Conservation (phyloP, 805 yeast species). For the Starmerella asiatica region DNA sequence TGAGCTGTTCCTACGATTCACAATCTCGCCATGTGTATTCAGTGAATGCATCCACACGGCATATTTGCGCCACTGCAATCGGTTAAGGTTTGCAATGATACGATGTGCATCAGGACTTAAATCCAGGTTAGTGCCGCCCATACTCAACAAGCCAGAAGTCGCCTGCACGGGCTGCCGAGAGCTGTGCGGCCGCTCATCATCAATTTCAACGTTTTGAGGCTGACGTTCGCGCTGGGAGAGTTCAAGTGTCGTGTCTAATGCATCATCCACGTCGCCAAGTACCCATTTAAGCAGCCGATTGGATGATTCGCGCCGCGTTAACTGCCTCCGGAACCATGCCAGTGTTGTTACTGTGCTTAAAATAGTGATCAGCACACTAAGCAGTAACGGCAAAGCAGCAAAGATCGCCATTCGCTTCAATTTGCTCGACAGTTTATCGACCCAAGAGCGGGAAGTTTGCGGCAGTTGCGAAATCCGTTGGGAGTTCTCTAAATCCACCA, state of each 20-base stretch:
- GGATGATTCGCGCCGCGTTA: background rate
- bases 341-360: constrained; percentile 1
- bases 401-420: background rate
- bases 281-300: background rate
- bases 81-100: constrained; percentile 37
- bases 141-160: background rate
- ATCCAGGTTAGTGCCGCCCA: background rate
- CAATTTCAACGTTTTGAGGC: background rate
- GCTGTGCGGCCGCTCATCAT: background rate
- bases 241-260: constrained; percentile 7
- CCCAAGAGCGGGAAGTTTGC: background rate
- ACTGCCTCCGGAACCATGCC: background rate
- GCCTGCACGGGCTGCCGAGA: background rate
- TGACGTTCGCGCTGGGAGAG: background rate
- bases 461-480: background rate
- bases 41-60: constrained; percentile 57
- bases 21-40: constrained; percentile 79
- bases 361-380: constrained; percentile 1
- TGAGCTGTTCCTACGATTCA: constrained; percentile 39
- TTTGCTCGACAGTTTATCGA: background rate
- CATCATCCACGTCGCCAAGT: constrained; percentile 2
- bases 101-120: background rate
- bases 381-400: constrained; percentile 1
- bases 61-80: constrained; percentile 60
- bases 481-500: constrained; percentile 22